Base-by-base conservation (phyloP, 768 basidiomycete species). In the Agrocybe pediades region DNA sequence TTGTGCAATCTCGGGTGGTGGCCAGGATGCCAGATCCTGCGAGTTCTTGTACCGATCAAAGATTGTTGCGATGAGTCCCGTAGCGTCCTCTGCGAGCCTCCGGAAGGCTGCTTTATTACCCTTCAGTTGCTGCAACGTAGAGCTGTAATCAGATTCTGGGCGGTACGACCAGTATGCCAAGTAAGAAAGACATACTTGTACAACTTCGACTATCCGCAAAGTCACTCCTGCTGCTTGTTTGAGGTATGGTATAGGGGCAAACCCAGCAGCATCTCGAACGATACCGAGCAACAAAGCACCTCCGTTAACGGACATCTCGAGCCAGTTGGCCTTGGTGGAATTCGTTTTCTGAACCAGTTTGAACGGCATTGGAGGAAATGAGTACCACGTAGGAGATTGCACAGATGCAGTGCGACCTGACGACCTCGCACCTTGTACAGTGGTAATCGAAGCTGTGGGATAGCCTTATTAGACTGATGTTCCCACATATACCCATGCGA, bases 221-320 rank as follows among this genome's bases (percentile, higher is more conserved):
- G 59, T 51, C 2, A 50, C 39, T 2, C 51, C 58, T 13, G 61
- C 65, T 2, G 62, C 65, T 21, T 52, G 46, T 19, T 53, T 54
- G 6, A 66, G 46, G 44, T 58, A 64, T 1, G 65, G 65, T 9
- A 64, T 21, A 3, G 62, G 61, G 0, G 59, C 59, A 9, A 58
- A 19, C 9, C 33, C n/a, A 1, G 60, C 55, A 11, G 60, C 61
- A n/a, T 60, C 51, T 13, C 42, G 33, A 19, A 66, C 61, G 6
- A 57, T 5, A 2, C 17, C 42, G 13, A 57, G 46, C 15, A 59
- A 15, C 13, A 59, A 2, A 6, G 40, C 27, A 7, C 41, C 50
- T 9, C 53, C 53, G 23, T 57, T 48, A 9, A 61, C 20, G 23
- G 29, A 24, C 9, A 39, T 29, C 11, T 55, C 51, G 2, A 52